These are phyloP conservation scores for Geosmithia morbida DNA, from an alignment of 2,329 filamentous ascomycete species.

Conservation along the genomic window DNA sequence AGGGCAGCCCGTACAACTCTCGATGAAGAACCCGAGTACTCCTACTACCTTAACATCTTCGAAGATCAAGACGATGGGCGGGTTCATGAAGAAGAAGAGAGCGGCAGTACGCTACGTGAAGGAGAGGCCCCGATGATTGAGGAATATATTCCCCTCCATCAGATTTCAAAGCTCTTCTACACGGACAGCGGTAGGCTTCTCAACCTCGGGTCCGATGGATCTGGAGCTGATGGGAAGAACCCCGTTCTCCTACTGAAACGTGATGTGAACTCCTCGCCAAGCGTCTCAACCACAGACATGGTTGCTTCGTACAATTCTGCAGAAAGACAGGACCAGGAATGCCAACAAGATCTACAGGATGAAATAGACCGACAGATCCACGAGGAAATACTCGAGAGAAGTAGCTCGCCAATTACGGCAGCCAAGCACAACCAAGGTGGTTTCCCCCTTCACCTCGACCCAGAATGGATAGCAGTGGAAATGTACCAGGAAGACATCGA, in stretches of 20 bases:
- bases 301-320: background rate
- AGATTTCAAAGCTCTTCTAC: slow-evolving; percentile 83
- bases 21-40: slow-evolving; percentile 29
- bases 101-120: too few species aligned
- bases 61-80: slow-evolving; percentile 60
- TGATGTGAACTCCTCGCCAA: slow-evolving; percentile 4
- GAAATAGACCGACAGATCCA: slow-evolving; percentile 31
- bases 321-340: background rate
- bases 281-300: background rate
- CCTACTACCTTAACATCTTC: slow-evolving; percentile 68
- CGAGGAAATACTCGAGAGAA: background rate
- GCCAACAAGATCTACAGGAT: slow-evolving; percentile 19
- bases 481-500: slow-evolving; percentile 44
- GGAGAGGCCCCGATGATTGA: slow-evolving; percentile 22
- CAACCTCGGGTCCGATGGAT: slow-evolving; percentile 49
- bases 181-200: slow-evolving; percentile 81
- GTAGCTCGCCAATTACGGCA: background rate
- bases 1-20: slow-evolving; percentile 55
- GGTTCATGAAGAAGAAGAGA: slow-evolving; percentile 19
- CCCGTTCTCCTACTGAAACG: slow-evolving; percentile 19
- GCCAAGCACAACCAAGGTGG: slow-evolving; percentile 3
- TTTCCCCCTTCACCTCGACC: slow-evolving; percentile 62
- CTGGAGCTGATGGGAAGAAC: slow-evolving; percentile 35
- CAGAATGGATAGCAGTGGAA: slow-evolving; percentile 85
- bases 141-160: slow-evolving; percentile 36